Percentiles rank a stretch among this genome's conserved stretches.
Evolutionary conservation across 2,329 filamentous ascomycete species (phyloP).

Genomic region (Moelleriella libera): DNA sequence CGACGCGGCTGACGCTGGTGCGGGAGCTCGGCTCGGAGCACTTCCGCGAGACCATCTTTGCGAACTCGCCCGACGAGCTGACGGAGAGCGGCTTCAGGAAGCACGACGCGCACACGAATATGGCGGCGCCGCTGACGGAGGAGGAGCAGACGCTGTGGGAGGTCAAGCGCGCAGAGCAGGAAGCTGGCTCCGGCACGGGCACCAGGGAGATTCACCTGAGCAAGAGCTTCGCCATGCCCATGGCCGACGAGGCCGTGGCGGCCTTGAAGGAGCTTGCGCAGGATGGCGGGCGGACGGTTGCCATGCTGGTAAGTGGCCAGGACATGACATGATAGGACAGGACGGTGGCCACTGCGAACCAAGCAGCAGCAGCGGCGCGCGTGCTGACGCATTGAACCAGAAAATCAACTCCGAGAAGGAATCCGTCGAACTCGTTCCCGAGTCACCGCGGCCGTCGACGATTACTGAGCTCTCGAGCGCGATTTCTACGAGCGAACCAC

Average conservation of each 20-base stretch:
- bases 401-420: slow-evolving; percentile 61
- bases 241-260: slow-evolving; percentile 47
- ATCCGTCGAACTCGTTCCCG: slow-evolving; percentile 49
- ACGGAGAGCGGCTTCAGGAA: slow-evolving; percentile 54
- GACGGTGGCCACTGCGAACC: too few relatives aligned
- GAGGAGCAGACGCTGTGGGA: slow-evolving; percentile 60
- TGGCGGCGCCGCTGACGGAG: slow-evolving; percentile 61
- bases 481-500: slow-evolving; percentile 55
- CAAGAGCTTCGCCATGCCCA: slow-evolving; percentile 41
- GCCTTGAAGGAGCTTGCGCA: slow-evolving; percentile 46
- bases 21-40: slow-evolving; percentile 67
- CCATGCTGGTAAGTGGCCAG: slow-evolving; percentile 46
- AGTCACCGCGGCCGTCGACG: slow-evolving; percentile 34
- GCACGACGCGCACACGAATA: slow-evolving; percentile 52
- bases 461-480: slow-evolving; percentile 41
- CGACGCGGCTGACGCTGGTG: slow-evolving; percentile 59
- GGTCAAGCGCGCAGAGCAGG: slow-evolving; percentile 62
- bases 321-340: not conserved
- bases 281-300: slow-evolving; percentile 35
- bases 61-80: slow-evolving; percentile 55
- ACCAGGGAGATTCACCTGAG: slow-evolving; percentile 44
- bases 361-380: too few relatives aligned
- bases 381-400: slow-evolving; percentile 19
- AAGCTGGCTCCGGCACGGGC: slow-evolving; percentile 55
- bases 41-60: slow-evolving; percentile 64